phyloP scores from a whole-genome alignment of 495 filamentous ascomycete species.

The Penicillium parvum region DNA sequence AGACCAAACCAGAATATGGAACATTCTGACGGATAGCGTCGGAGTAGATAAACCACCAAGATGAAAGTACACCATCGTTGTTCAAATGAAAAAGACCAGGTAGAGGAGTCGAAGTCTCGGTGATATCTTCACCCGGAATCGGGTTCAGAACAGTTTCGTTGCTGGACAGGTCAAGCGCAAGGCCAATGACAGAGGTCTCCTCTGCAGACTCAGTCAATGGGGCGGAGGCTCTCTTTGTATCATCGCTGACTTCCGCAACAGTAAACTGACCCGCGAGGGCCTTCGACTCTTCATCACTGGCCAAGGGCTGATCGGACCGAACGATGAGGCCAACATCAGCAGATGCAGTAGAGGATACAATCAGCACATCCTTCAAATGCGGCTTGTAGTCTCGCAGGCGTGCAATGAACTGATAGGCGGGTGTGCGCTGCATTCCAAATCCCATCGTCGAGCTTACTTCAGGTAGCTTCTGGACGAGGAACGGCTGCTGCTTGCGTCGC shows the following conservation, averaged over 20 bases:
- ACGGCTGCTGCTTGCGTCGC: slow-evolving; percentile 51
- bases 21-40: slow-evolving; percentile 73
- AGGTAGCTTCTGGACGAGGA: slow-evolving; percentile 66
- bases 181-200: slow-evolving; percentile 76
- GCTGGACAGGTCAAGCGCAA: slow-evolving; percentile 75
- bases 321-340: slow-evolving; percentile 74
- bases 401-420: slow-evolving; percentile 70
- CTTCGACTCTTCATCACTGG: slow-evolving; percentile 55
- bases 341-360: slow-evolving; percentile 75
- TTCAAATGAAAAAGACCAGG: slow-evolving; percentile 85
- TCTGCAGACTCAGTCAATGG: slow-evolving; percentile 67
- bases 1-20: slow-evolving; percentile 65
- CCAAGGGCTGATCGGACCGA: slow-evolving; percentile 62
- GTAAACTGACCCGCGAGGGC: slow-evolving; percentile 62
- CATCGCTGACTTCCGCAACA: slow-evolving; percentile 67
- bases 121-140: slow-evolving; percentile 69
- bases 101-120: slow-evolving; percentile 72
- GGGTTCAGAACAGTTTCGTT: slow-evolving; percentile 75
- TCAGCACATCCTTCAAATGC: slow-evolving; percentile 69
- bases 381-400: slow-evolving; percentile 75
- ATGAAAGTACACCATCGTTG: slow-evolving; percentile 75
- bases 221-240: slow-evolving; percentile 70
- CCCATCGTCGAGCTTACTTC: slow-evolving; percentile 69
- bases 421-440: slow-evolving; percentile 47
- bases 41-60: slow-evolving; percentile 90